Evolutionary conservation across 2,329 filamentous ascomycete genomes (phyloP), one percentile per base, ranked within the genome.

Genomic region (Aspergillus udagawae): DNA sequence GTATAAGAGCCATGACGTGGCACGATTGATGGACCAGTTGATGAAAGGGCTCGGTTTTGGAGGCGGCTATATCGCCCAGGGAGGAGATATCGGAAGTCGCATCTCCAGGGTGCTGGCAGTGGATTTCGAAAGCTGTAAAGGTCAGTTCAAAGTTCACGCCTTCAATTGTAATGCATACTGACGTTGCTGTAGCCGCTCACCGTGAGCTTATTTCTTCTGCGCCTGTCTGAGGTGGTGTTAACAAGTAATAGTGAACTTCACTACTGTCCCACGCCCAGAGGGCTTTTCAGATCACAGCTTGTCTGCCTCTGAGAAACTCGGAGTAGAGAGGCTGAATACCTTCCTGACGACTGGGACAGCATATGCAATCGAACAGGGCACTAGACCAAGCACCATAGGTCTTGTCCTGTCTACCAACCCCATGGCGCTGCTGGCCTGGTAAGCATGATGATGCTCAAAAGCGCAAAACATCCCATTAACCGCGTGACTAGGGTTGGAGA

Each of bases 401-500:
- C 67, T 70, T 47, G 67, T 69, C n/a, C 44, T 73, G n/a, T 61
- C 70, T 1, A 60, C 65, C 2, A 73, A 60, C 27, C 71, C 71
- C 3, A 54, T 73, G 5, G 67, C 71, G 4, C 60, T 73, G 38
- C 56, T 73, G 10, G 65, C 71, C 53, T 73, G 71, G 69, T 72
- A 53, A 59, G 63, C n/a, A 20, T 20, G 20, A 23, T 5, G 21
- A 23, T 35, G 9, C 1, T 20, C 12, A 23, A 3, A 17, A 4
- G 7, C 45, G 4, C 2, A 20, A 3, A 12, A 21, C 32, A 21
- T 28, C 9, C 10, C 5, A 8, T 23, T 49, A 20, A 42, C 60
- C 8, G 63, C 25, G 1, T 38, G 1, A 6, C 1, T 51, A 80
- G 78, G 73, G 58, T 73, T 53, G 73, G 73, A 10, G 73, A 76